phyloP scores from a whole-genome alignment of 2,329 filamentous ascomycete species.

The Nemania bipapillata region DNA sequence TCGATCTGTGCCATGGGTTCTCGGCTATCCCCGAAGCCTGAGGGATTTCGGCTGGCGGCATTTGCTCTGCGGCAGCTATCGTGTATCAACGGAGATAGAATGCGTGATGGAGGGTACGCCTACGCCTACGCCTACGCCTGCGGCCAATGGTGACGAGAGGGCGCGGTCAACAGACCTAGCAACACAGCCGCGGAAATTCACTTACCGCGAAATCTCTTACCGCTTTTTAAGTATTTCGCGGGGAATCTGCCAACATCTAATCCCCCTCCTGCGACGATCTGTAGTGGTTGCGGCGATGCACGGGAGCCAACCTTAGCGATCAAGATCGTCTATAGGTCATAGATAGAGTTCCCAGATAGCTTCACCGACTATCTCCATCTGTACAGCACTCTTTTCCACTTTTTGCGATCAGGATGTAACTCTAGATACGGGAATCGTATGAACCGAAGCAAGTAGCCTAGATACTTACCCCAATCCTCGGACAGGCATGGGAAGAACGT shows the following conservation, averaged over 20 bases:
- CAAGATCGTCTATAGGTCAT: not conserved
- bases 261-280: not conserved
- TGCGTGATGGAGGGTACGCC: not conserved
- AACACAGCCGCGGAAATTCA: not conserved
- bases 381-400: not conserved
- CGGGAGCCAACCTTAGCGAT: not conserved
- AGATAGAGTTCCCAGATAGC: not conserved
- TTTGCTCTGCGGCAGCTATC: not conserved
- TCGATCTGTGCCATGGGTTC: not conserved
- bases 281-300: not conserved
- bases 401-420: not conserved
- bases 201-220: slow-evolving; percentile 19
- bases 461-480: too few relatives aligned
- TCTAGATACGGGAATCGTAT: not conserved
- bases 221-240: slow-evolving; percentile 12
- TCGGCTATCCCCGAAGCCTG: not conserved
- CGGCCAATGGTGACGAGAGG: not conserved
- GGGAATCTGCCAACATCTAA: not conserved
- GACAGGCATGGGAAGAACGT: too few relatives aligned
- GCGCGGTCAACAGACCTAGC: not conserved
- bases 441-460: too few relatives aligned
- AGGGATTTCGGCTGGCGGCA: not conserved
- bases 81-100: not conserved
- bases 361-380: not conserved
- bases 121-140: not conserved